These are phyloP conservation scores for Mucuna pruriens DNA, from an alignment of 306 rosid species.

Conservation along the genomic window DNA sequence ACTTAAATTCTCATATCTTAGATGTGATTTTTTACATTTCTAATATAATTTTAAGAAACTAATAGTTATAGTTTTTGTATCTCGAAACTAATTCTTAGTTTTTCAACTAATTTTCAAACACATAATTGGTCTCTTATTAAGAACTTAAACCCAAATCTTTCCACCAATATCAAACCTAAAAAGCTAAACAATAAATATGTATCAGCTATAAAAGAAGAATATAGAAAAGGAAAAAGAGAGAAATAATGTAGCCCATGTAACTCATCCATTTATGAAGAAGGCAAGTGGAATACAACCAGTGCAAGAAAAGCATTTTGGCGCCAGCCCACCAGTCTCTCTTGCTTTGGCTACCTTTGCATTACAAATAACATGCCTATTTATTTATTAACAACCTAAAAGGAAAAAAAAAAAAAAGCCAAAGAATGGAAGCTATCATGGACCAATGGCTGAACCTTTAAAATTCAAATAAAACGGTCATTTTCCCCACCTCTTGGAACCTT, in stretches of 20 bases:
- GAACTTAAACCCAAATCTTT: background rate
- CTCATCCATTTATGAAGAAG: conserved; percentile 22
- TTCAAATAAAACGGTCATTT: conserved; percentile 71
- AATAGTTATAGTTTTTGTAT: too few relatives aligned
- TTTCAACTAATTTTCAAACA: too few relatives aligned
- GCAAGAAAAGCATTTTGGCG: conserved; percentile 54
- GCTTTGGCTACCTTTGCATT: conserved; percentile 42
- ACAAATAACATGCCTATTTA: conserved; percentile 23
- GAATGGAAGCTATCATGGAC: conserved; percentile 39
- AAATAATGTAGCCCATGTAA: conserved; percentile 11
- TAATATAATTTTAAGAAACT: too few relatives aligned
- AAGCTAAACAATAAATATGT: conserved; percentile 11
- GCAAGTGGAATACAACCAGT: conserved; percentile 34
- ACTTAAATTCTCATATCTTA: too few relatives aligned
- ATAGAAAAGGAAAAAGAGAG: background rate
- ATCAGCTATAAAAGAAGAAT: conserved; percentile 31
- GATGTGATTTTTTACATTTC: too few relatives aligned
- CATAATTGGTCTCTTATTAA: background rate
- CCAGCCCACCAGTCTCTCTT: conserved; percentile 42
- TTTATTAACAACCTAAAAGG: conserved; percentile 36
- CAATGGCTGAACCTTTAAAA: conserved; percentile 47
- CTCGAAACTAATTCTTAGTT: too few relatives aligned
- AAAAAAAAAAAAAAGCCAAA: conserved; percentile 28
- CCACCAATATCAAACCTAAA: conserved; percentile 3
- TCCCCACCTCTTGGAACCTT: conserved; percentile 46